Conservation (phyloP, 108 stramenopile species). For the Pseudonitzschia multistriata region DNA sequence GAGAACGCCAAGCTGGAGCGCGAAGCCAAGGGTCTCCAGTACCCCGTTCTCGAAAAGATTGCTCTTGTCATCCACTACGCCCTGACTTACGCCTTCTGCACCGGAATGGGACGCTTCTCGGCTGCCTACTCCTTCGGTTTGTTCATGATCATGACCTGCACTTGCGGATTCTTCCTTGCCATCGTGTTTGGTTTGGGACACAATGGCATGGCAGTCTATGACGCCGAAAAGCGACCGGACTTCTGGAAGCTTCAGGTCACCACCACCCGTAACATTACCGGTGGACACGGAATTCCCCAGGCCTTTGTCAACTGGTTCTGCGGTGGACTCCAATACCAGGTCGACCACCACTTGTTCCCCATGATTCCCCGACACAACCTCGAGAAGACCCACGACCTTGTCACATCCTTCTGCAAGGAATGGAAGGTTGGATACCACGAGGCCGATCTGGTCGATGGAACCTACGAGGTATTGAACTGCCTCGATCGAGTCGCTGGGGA, state of each 20-base stretch:
- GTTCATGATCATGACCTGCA: slow-evolving; percentile 76
- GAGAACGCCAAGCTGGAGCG: slow-evolving; percentile 83
- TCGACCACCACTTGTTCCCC: slow-evolving; percentile 99
- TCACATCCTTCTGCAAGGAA: slow-evolving; percentile 95
- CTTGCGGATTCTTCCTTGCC: slow-evolving; percentile 93
- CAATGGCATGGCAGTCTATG: slow-evolving; percentile 99
- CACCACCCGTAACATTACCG: slow-evolving; percentile 96
- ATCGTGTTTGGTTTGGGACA: slow-evolving; percentile 98
- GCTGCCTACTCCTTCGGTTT: slow-evolving; percentile 54
- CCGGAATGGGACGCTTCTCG: slow-evolving; percentile 77
- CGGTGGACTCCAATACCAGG: slow-evolving; percentile 98
- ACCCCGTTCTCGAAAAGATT: slow-evolving; percentile 72
- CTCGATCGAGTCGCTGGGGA: slow-evolving; percentile 73
- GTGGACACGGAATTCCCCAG: slow-evolving; percentile 90
- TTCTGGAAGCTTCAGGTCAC: slow-evolving; percentile 99
- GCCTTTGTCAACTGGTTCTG: slow-evolving; percentile 98
- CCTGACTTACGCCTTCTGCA: slow-evolving; percentile 74
- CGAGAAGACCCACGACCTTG: slow-evolving; percentile 82
- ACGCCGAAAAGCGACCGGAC: slow-evolving; percentile 93
- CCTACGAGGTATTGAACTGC: slow-evolving; percentile 77
- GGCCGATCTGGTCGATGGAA: slow-evolving; percentile 78
- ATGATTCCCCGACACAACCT: slow-evolving; percentile 95
- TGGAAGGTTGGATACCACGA: slow-evolving; percentile 94
- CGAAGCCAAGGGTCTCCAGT: slow-evolving; percentile 75
- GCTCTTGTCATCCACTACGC: slow-evolving; percentile 82